Evolutionary conservation across 73 alveolate species (phyloP).

Genomic region (Durusdinium trenchii): DNA sequence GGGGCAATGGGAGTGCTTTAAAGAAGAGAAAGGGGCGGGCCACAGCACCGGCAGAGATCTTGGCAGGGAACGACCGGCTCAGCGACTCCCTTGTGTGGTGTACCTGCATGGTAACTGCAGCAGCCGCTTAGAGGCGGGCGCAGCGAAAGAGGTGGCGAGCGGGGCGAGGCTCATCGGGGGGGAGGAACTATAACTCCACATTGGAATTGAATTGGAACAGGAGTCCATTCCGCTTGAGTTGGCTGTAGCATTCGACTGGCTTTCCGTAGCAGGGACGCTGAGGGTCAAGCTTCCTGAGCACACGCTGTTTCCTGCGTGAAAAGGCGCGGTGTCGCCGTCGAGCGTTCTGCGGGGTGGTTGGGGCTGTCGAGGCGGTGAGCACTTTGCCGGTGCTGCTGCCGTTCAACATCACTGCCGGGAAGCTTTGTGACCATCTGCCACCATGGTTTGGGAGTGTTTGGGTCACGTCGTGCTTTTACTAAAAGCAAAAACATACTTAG

Average conservation of each 20-base stretch:
- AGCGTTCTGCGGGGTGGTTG: no score
- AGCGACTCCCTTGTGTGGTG: conserved; percentile 98
- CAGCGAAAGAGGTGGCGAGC: conserved; percentile 95
- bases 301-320: not conserved
- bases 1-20: no score
- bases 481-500: no score
- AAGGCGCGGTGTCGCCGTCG: not conserved
- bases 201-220: no score
- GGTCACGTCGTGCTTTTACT: no score
- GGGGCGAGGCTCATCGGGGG: not conserved
- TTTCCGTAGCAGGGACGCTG: not conserved
- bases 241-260: no score
- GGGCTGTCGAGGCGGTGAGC: conserved; percentile 80
- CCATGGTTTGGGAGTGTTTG: no score
- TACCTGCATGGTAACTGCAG: conserved; percentile 99
- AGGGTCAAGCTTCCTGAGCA: no score
- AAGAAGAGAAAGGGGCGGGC: no score
- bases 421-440: not conserved
- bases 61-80: conserved; percentile 96
- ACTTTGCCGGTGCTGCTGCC: conserved; percentile 82
- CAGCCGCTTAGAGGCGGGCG: conserved; percentile 98
- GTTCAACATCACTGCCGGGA: conserved; percentile 81
- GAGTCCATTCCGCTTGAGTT: no score
- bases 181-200: no score
- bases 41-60: not conserved